Evolutionary conservation across 441 rosid species (phyloP).

Genomic region (Francoa sonchifolia): DNA sequence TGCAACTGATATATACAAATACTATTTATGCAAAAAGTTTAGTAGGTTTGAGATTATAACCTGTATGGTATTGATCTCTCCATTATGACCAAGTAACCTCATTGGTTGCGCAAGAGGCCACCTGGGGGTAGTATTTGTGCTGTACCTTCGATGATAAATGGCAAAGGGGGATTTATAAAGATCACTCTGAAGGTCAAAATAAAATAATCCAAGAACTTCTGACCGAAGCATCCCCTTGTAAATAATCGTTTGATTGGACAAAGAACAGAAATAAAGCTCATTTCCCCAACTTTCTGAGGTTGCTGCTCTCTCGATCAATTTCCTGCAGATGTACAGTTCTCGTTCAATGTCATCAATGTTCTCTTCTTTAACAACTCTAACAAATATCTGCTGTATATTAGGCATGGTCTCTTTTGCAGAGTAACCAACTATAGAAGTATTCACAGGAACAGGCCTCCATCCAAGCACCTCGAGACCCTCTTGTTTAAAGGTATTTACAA

Average conservation of each 20-base stretch:
- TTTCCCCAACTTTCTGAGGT: constrained; percentile 64
- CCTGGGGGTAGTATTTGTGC: constrained; percentile 97
- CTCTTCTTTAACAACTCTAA: constrained; percentile 71
- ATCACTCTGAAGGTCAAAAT: constrained; percentile 71
- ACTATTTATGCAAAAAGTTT: no score
- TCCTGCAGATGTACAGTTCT: constrained; percentile 85
- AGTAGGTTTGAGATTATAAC: constrained; percentile 28
- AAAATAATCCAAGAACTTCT: constrained; percentile 82
- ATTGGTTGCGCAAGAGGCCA: constrained; percentile 99
- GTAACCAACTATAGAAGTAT: constrained; percentile 76
- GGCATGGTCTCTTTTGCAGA: constrained; percentile 97
- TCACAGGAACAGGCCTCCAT: constrained; percentile 94
- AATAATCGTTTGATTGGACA: constrained; percentile 93
- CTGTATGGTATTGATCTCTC: constrained; percentile 98
- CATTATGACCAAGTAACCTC: constrained; percentile 99
- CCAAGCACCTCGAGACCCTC: constrained; percentile 96
- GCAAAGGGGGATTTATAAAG: constrained; percentile 77
- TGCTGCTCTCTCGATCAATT: constrained; percentile 69
- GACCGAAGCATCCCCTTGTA: constrained; percentile 99
- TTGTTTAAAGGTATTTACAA: constrained; percentile 68
- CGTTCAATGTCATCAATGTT: constrained; percentile 80
- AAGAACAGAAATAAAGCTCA: constrained; percentile 85
- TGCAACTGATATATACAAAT: constrained; percentile 9
- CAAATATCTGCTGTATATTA: constrained; percentile 86
- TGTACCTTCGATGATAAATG: constrained; percentile 91